phyloP scores from a whole-genome alignment of 306 rosid genomes.

The Begonia loranthoides region DNA sequence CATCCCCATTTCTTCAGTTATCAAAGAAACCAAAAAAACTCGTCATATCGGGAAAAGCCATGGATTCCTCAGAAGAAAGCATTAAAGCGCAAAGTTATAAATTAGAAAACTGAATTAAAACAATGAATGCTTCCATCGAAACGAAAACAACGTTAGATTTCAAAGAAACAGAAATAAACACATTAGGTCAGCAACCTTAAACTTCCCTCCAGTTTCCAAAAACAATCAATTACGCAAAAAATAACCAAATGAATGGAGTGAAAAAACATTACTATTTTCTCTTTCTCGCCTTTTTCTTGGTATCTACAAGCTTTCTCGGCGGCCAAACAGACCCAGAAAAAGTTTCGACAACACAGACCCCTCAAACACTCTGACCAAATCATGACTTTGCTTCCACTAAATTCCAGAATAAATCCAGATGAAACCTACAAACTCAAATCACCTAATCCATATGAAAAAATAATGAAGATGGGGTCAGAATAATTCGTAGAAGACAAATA shows the following conservation, averaged over 20 bases:
- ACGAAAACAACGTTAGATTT: background rate
- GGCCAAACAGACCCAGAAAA: conserved; percentile 12
- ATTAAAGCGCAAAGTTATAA: too few species aligned
- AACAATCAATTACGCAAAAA: background rate
- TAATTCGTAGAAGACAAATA: background rate
- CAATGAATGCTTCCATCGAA: background rate
- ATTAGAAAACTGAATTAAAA: too few species aligned
- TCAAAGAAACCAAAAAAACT: too few species aligned
- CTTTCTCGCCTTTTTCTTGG: background rate
- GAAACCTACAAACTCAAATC: background rate
- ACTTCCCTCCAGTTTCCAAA: background rate
- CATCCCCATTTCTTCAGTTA: too few species aligned
- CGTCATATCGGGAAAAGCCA: too few species aligned
- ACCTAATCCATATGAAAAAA: too few species aligned
- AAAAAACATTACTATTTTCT: background rate
- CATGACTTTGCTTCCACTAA: conserved; percentile 1
- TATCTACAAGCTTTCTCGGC: conserved; percentile 1
- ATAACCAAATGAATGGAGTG: too few species aligned
- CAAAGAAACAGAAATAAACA: background rate
- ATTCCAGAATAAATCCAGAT: background rate
- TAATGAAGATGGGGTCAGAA: background rate
- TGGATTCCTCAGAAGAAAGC: too few species aligned
- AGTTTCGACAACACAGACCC: conserved; percentile 9
- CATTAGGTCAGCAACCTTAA: background rate
- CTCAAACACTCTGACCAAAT: conserved; percentile 15